These are phyloP conservation scores for Pisolithus microcarpus DNA, from an alignment of 768 basidiomycete species.

Conservation along the genomic window DNA sequence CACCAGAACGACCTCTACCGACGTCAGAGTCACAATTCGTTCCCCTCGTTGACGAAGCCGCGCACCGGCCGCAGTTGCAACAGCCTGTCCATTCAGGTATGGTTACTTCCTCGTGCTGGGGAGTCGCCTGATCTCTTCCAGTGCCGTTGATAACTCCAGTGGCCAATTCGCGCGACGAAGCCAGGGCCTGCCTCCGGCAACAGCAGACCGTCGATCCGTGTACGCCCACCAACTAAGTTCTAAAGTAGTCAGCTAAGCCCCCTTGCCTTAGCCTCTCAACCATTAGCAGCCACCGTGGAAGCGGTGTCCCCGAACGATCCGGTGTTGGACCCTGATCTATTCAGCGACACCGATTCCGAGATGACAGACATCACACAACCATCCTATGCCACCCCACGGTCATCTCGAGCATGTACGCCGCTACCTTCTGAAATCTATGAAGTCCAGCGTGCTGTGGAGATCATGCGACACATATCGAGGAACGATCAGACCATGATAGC, in stretches of 20 bases:
- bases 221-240: background rate
- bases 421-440: conserved; percentile 9
- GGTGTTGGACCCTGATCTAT: conserved; percentile 7
- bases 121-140: no score
- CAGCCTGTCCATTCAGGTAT: background rate
- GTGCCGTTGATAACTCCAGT: background rate
- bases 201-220: background rate
- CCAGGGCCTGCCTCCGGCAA: background rate
- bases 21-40: background rate
- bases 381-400: conserved; percentile 17
- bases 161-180: background rate
- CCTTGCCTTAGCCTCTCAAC: background rate
- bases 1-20: background rate
- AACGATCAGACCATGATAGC: conserved; percentile 13
- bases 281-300: background rate
- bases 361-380: conserved; percentile 14
- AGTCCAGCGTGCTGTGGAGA: conserved; percentile 17
- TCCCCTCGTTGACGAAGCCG: background rate
- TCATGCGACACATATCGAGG: conserved; percentile 20
- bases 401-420: conserved; percentile 18
- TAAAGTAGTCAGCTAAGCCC: background rate
- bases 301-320: background rate
- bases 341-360: conserved; percentile 19
- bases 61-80: background rate
- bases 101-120: no score